Evolutionary conservation across 1,139 yeast genomes (phyloP).

Genomic region (Lodderomyces metapsilosis): DNA sequence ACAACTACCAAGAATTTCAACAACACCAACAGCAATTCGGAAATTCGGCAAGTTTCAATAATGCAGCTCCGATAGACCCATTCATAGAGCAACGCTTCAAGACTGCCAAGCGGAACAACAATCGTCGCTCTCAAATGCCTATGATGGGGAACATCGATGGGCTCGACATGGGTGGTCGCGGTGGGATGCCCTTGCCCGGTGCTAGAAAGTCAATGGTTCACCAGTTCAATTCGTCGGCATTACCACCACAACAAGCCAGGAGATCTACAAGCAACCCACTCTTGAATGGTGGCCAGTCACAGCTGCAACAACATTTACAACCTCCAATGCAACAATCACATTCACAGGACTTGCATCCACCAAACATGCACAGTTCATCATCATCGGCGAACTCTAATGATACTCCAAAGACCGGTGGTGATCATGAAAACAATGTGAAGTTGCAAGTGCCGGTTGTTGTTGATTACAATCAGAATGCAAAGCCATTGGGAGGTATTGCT

Average conservation of each 20-base stretch:
- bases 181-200: conserved; percentile 47
- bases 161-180: conserved; percentile 49
- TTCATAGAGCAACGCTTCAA: conserved; percentile 26
- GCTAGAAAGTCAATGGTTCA: conserved; percentile 19
- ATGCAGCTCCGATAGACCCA: conserved; percentile 28
- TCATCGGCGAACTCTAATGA: conserved; percentile 27
- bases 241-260: conserved; percentile 5
- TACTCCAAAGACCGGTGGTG: conserved; percentile 29
- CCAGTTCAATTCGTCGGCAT: conserved; percentile 7
- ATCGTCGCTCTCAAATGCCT: conserved; percentile 40
- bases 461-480: conserved; percentile 20
- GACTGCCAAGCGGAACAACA: conserved; percentile 27
- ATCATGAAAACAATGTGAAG: conserved; percentile 13
- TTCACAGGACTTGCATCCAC: conserved; percentile 21
- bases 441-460: conserved; percentile 13
- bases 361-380: conserved; percentile 25
- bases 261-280: conserved; percentile 8
- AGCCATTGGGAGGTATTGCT: conserved; percentile 38
- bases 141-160: conserved; percentile 37
- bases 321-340: conserved; percentile 10
- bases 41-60: conserved; percentile 13
- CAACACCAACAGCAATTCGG: conserved; percentile 7
- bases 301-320: conserved; percentile 13
- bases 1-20: conserved; percentile 7
- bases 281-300: conserved; percentile 4